These are phyloP conservation scores for Taphrina flavorubra DNA, from an alignment of 1,139 yeast species.

Conservation along the genomic window DNA sequence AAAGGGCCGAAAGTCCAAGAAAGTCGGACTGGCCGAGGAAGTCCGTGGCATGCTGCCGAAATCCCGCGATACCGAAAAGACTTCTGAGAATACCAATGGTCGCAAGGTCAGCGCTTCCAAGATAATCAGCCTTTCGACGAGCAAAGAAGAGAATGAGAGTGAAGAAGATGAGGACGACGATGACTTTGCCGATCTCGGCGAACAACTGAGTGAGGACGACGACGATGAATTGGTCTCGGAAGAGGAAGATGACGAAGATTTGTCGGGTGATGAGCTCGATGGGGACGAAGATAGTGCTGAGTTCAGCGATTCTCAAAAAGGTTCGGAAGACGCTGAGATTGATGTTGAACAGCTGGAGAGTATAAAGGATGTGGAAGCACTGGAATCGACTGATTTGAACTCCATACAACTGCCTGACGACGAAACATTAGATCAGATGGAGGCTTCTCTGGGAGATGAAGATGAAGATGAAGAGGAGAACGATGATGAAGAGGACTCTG, in stretches of 20 bases:
- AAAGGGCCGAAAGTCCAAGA: slow-evolving; percentile 22
- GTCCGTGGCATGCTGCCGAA: slow-evolving; percentile 38
- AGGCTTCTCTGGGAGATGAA: slow-evolving; percentile 42
- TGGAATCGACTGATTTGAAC: slow-evolving; percentile 34
- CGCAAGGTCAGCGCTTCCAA: slow-evolving; percentile 37
- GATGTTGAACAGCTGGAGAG: slow-evolving; percentile 30
- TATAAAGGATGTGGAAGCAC: slow-evolving; percentile 36
- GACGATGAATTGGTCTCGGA: slow-evolving; percentile 46
- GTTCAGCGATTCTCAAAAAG: slow-evolving; percentile 32
- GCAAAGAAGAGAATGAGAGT: slow-evolving; percentile 44
- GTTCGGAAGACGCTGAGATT: slow-evolving; percentile 37
- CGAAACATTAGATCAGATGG: slow-evolving; percentile 24
- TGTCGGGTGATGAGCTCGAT: slow-evolving; percentile 40
- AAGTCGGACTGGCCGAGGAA: slow-evolving; percentile 38
- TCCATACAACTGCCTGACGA: slow-evolving; percentile 31
- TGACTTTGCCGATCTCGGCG: slow-evolving; percentile 45
- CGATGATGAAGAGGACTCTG: slow-evolving; percentile 44
- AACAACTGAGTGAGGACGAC: slow-evolving; percentile 35
- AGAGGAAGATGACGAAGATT: slow-evolving; percentile 48
- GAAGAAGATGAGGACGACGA: slow-evolving; percentile 46
- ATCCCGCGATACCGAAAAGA: slow-evolving; percentile 18
- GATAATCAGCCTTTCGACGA: slow-evolving; percentile 24
- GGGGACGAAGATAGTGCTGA: slow-evolving; percentile 19
- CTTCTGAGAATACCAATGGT: slow-evolving; percentile 16
- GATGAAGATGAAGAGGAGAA: slow-evolving; percentile 49